Conservation (phyloP, 495 filamentous ascomycete species). For the Paragyromitra xinjiangensis region DNA sequence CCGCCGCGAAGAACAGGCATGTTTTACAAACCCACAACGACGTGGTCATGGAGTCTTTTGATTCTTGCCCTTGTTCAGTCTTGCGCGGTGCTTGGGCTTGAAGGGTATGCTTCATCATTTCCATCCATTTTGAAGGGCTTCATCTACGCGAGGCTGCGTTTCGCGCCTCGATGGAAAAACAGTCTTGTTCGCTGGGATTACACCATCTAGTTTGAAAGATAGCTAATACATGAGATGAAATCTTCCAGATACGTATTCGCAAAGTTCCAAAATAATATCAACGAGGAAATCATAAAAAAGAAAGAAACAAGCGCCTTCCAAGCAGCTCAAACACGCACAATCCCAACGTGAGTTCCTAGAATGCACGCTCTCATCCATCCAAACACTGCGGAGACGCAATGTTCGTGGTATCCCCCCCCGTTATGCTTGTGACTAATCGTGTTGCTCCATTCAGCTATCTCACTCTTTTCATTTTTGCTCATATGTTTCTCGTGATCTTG, state of each 20-base stretch:
- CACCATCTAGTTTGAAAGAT: constrained; percentile 5
- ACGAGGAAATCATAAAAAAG: constrained; percentile 14
- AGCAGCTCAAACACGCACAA: constrained; percentile 57
- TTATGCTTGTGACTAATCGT: constrained; percentile 64
- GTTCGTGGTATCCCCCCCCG: not conserved
- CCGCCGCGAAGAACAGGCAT: constrained; percentile 64
- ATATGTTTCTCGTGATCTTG: constrained; percentile 86
- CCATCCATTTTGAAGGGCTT: constrained; percentile 5
- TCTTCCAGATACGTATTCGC: constrained; percentile 74
- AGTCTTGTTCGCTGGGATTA: not conserved
- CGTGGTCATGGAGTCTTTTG: constrained; percentile 90
- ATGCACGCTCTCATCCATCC: not conserved
- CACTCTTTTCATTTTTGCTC: constrained; percentile 95
- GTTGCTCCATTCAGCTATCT: constrained; percentile 80
- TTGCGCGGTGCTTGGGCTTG: constrained; percentile 77
- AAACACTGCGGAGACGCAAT: constrained; percentile 1
- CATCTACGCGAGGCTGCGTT: constrained; percentile 27
- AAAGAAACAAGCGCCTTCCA: constrained; percentile 51
- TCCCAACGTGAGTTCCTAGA: constrained; percentile 57
- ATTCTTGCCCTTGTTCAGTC: constrained; percentile 78
- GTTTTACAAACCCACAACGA: constrained; percentile 74
- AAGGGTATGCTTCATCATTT: constrained; percentile 72
- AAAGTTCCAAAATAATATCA: constrained; percentile 68
- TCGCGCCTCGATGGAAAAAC: not conserved
- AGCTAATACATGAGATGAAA: constrained; percentile 40